Evolutionary conservation across 2,329 filamentous ascomycete species (phyloP), one percentile per base, ranked within the genome.

Genomic region (Colletotrichum tamarilloi): DNA sequence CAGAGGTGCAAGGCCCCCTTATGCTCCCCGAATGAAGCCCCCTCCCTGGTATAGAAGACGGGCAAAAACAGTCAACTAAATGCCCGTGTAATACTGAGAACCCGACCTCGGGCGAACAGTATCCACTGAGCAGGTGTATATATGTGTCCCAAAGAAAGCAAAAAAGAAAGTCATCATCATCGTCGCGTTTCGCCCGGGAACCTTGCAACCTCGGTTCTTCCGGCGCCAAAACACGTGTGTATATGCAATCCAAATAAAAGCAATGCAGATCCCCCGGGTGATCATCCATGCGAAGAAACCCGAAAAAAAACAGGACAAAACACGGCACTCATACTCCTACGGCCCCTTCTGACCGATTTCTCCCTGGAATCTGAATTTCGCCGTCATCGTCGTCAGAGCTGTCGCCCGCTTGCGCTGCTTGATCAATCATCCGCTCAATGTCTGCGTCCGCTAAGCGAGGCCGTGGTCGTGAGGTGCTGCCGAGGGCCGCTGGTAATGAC

Each of bases 371-470:
- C 63, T 85, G 81, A 68, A 91, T 91, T 77, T 91, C 89, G 38
- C 86, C 87, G 28, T 73, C 70, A 35, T 91, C 89, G 19, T 89
- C 90, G 57, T 90, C 89, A 22, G 88, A 89, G 68, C 87, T 85
- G 57, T 87, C 87, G n/a, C 82, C 82, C 28, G 86, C 86, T 2
- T 85, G 87, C 2, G 84, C 86, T 2, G 84, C 87, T 46, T 84
- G 84, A 69, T 91, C 89, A 53, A 91, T 81, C 87, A 91, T 90
- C 49, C 85, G 83, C 71, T 91, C 89, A 68, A 91, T 89, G 52
- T 91, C 89, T 55, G 88, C 88, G 49, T 90, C 88, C 2, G 83
- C 83, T 52, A 91, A 76, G 5, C 81, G 79, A n/a, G 83, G 79
- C 76, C 86, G 79, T 70, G 85, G 78, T 76, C 84, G 81, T 6